A percentile compares a stretch with the other conserved stretches of the same genome.
Evolutionary conservation across 441 rosid genomes (phyloP).

Genomic region (Rhodomyrtus psidioides): DNA sequence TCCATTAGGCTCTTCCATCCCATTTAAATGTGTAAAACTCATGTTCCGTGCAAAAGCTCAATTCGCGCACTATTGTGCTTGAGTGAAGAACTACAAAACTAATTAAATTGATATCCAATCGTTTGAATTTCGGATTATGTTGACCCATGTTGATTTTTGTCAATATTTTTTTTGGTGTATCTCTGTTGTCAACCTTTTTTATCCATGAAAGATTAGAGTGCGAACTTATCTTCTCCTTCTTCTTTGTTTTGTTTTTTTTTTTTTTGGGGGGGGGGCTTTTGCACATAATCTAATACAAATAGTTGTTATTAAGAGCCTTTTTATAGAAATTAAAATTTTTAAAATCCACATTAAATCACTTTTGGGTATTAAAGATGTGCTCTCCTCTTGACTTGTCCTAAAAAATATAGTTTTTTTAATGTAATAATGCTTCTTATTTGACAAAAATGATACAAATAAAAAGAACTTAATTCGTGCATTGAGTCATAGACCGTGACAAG

Average conservation of each 20-base stretch:
- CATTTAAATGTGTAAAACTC: neutral
- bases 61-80: neutral
- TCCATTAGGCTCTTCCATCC: neutral
- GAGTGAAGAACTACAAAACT: neutral
- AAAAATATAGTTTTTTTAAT: neutral
- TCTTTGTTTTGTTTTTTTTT: neutral
- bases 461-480: neutral
- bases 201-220: neutral
- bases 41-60: neutral
- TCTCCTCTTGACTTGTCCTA: neutral
- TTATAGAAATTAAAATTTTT: neutral
- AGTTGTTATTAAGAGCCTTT: neutral
- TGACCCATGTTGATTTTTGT: neutral
- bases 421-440: neutral
- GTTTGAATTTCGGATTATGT: neutral
- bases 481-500: neutral
- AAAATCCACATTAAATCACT: neutral
- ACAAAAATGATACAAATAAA: neutral
- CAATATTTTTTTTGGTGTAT: neutral
- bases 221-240: neutral
- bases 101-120: neutral
- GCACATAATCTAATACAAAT: too few species aligned
- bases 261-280: too few species aligned
- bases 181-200: too few species aligned
- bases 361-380: neutral